Base-by-base conservation (phyloP, 805 yeast genomes). In the Hanseniaspora singularis region DNA sequence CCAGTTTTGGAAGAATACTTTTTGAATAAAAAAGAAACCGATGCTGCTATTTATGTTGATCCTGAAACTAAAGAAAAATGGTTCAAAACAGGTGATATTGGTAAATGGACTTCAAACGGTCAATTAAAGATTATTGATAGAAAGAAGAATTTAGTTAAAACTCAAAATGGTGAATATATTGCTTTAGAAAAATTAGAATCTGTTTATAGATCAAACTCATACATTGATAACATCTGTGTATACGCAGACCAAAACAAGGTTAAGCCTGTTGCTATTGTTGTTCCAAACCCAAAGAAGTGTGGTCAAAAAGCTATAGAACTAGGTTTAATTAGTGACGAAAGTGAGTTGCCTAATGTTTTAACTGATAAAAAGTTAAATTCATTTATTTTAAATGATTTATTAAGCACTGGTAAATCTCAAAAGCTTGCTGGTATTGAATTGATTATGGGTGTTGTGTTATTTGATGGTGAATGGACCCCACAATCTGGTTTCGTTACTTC, bases 71-170 rank as follows among this genome's bases (percentile, higher is more conserved):
- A 46, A 10, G 49, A 40, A 39, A 47, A 20, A 38, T 92, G 96
- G 96, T 92, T 92, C 71, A 73, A 70, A 61, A 92, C 97, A 28
- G 98, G 98, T 64, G 98, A 92, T 64, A 86, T 92, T 64, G 96
- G 89, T 60, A 87, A 85, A 69, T 86, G 96, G 94, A 73, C 88
- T 36, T 51, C 76, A 23, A 72, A 70, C 53, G 97, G 97, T 54
- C 79, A 77, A 49, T 71, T 92, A 59, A 77, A 73, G 60, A 70
- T 92, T 51, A 83, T 92, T 62, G 98, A 92, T 68, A 82, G 98
- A 63, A 84, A 77, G 71, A 92, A 92, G 78, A 92, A 92, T 64
- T 72, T 92, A 65, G 94, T 92, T 56, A 92, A 92, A 73, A 92
- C 98, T 16, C 72, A 76, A 58, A 89, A 92, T 63, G 98, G 98